These are phyloP conservation scores for Paraleonurus japonicus DNA, from an alignment of 257 asterid genomes.

Conservation along the genomic window DNA sequence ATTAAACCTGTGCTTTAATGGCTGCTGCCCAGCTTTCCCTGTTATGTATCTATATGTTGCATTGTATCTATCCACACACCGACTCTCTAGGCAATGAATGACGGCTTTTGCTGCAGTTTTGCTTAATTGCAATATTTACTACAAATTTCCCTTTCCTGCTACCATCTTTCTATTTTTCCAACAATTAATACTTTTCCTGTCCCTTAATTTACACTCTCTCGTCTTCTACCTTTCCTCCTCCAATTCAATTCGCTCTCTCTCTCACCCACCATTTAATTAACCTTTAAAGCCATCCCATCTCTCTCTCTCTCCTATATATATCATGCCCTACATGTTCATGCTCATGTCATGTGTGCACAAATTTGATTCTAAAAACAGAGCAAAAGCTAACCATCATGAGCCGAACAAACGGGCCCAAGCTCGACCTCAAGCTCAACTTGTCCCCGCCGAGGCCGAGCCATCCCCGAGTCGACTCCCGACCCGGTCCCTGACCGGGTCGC, in stretches of 20 bases:
- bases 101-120: conserved; percentile 45
- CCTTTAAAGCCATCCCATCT: conserved; percentile 44
- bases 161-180: conserved; percentile 38
- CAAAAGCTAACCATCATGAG: conserved; percentile 20
- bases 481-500: conserved; percentile 36
- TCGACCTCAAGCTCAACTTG: conserved; percentile 55
- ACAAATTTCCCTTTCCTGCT: conserved; percentile 54
- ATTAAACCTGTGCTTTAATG: conserved; percentile 51
- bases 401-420: conserved; percentile 42
- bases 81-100: conserved; percentile 61
- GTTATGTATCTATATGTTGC: background rate
- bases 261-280: conserved; percentile 42
- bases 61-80: conserved; percentile 24
- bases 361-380: no score
- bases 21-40: conserved; percentile 40
- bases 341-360: no score
- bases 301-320: conserved; percentile 28
- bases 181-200: conserved; percentile 51
- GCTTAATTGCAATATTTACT: conserved; percentile 64
- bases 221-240: conserved; percentile 35
- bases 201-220: conserved; percentile 36
- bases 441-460: conserved; percentile 44
- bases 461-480: conserved; percentile 40
- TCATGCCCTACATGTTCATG: conserved; percentile 19
- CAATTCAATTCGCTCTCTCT: conserved; percentile 24